Evolutionary conservation across 129 eudicot genomes (phyloP).

Genomic region (Artemisia argyi): DNA sequence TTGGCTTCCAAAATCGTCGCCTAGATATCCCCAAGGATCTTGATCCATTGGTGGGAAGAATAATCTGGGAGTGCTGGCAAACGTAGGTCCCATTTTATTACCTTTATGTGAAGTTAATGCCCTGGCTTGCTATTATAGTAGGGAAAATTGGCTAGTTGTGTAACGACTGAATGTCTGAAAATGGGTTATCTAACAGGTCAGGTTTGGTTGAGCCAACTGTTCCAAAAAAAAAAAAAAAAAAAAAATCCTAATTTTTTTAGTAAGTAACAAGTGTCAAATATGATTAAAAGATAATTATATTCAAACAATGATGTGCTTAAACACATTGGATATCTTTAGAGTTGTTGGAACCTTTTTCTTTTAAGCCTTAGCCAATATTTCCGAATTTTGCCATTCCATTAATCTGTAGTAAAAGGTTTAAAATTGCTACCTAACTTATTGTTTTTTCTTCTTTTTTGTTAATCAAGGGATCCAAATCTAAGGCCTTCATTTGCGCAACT

Average conservation of each 20-base stretch:
- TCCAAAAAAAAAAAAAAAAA: too few species aligned
- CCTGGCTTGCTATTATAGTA: not conserved
- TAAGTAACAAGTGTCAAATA: not conserved
- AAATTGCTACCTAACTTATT: not conserved
- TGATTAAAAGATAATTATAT: too few species aligned
- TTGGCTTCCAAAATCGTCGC: slow-evolving; percentile 95
- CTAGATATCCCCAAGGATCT: slow-evolving; percentile 92
- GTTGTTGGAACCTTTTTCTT: too few species aligned
- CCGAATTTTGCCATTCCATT: too few species aligned
- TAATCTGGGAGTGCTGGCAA: slow-evolving; percentile 98
- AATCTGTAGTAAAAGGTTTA: too few species aligned
- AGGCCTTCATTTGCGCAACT: slow-evolving; percentile 97
- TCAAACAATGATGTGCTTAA: too few species aligned
- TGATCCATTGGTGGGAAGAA: slow-evolving; percentile 87
- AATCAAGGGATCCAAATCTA: slow-evolving; percentile 79
- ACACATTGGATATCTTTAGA: too few species aligned
- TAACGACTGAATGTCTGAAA: not conserved
- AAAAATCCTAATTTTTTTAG: too few species aligned
- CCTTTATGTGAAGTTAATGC: not conserved
- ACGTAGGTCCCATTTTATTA: slow-evolving; percentile 48
- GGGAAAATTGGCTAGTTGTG: not conserved
- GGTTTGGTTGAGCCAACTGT: too few species aligned
- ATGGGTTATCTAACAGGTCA: too few species aligned
- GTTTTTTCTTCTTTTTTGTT: not conserved
- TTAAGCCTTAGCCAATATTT: too few species aligned